phyloP scores from a whole-genome alignment of 2,329 filamentous ascomycete species.

The Alternaria novae-zelandiae region DNA sequence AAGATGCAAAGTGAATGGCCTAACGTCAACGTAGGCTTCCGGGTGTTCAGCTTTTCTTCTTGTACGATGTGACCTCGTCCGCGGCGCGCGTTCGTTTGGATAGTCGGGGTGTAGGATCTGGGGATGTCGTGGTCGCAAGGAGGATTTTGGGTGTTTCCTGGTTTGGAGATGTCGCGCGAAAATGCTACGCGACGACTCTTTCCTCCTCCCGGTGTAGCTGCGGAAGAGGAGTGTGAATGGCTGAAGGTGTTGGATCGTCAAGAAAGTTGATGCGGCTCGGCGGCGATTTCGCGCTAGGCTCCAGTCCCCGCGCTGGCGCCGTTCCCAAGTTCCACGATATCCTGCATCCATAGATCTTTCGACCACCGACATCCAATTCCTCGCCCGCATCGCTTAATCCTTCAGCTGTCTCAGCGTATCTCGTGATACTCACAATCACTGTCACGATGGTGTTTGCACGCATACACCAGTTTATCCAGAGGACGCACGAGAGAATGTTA shows the following conservation, averaged over 20 bases:
- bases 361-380: constrained; percentile 1
- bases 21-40: background rate
- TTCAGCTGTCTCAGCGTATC: background rate
- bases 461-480: constrained; percentile 17
- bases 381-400: background rate
- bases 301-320: constrained; percentile 21
- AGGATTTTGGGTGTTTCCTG: background rate
- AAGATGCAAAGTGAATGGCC: background rate
- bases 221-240: background rate
- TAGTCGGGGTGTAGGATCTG: background rate
- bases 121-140: background rate
- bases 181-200: background rate
- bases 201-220: background rate
- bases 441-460: constrained; percentile 20
- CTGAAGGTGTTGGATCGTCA: constrained; percentile 2
- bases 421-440: background rate
- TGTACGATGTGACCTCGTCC: background rate
- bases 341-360: background rate
- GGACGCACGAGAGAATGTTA: background rate
- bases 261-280: constrained; percentile 21
- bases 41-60: background rate
- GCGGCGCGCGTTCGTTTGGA: constrained; percentile 2
- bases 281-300: constrained; percentile 20
- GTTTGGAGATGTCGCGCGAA: background rate
- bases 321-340: constrained; percentile 4